Evolutionary conservation across 441 rosid genomes (phyloP).

Genomic region (Erysimum cheiri): DNA sequence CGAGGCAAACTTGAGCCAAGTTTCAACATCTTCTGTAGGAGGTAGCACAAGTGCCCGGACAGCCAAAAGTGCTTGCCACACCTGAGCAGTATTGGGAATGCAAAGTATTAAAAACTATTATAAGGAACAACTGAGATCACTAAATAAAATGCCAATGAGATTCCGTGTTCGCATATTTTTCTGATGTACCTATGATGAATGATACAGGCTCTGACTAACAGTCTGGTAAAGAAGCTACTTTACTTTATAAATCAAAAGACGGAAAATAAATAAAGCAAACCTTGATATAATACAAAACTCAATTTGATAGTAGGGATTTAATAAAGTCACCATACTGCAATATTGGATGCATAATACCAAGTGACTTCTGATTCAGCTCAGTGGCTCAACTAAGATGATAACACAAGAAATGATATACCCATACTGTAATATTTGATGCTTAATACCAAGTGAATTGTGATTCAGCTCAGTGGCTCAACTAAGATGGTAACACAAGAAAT

Average conservation of each 20-base stretch:
- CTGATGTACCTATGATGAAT: constrained; percentile 8
- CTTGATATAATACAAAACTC: constrained; percentile 17
- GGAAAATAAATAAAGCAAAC: constrained; percentile 1
- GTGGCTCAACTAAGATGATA: constrained; percentile 26
- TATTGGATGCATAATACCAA: constrained; percentile 28
- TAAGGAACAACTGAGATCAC: constrained; percentile 23
- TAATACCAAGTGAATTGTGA: constrained; percentile 24
- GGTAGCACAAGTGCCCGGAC: constrained; percentile 98
- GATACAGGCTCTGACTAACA: constrained; percentile 21
- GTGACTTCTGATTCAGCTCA: constrained; percentile 32
- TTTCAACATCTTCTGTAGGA: constrained; percentile 93
- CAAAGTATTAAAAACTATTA: constrained; percentile 24
- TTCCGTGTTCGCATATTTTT: constrained; percentile 29
- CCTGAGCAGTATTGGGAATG: constrained; percentile 54
- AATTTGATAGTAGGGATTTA: constrained; percentile 12
- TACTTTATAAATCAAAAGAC: constrained; percentile 15
- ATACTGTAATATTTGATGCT: constrained; percentile 27
- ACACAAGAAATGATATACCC: constrained; percentile 43
- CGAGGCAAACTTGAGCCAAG: constrained; percentile 97
- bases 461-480: constrained; percentile 33
- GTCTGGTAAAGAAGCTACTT: constrained; percentile 16
- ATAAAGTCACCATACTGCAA: constrained; percentile 19
- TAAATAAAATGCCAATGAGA: constrained; percentile 24
- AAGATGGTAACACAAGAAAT: constrained; percentile 23
- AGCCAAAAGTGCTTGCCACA: constrained; percentile 92